Conservation (phyloP, 108 stramenopile genomes). For the Nitzschia sp. region DNA sequence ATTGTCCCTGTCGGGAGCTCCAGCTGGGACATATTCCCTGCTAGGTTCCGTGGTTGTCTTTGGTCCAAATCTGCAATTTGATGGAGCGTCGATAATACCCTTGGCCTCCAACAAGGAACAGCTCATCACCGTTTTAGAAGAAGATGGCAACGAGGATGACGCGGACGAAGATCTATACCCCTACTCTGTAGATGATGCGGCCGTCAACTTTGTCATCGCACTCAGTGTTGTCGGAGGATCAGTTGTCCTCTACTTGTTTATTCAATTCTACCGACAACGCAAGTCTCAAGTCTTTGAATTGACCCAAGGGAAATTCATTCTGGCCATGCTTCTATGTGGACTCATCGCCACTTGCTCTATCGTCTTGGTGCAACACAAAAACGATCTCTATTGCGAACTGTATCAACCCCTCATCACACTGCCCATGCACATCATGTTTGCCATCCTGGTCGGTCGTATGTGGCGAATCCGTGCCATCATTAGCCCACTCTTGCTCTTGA, state of each 20-base stretch:
- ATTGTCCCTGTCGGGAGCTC: not conserved
- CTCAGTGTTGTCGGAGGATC: conserved; percentile 10
- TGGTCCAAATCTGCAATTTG: not conserved
- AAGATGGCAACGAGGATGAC: not conserved
- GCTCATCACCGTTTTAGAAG: not conserved
- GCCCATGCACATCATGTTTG: conserved; percentile 21
- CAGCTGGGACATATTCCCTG: not conserved
- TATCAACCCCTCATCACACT: conserved; percentile 15
- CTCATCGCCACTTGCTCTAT: conserved; percentile 19
- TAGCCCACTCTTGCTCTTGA: conserved; percentile 16
- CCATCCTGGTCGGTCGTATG: conserved; percentile 29
- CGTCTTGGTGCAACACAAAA: conserved; percentile 18
- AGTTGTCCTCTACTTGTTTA: conserved; percentile 11
- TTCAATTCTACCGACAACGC: conserved; percentile 1
- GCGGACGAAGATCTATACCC: not conserved
- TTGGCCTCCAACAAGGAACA: not conserved
- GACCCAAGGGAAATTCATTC: conserved; percentile 25
- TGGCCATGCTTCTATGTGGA: conserved; percentile 15
- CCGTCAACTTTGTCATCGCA: conserved; percentile 1
- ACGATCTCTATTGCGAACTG: conserved; percentile 17
- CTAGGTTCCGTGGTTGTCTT: not conserved
- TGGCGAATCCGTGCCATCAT: conserved; percentile 32
- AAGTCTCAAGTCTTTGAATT: conserved; percentile 23
- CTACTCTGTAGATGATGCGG: not conserved
- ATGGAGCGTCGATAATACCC: not conserved